Conservation (phyloP, 108 stramenopile genomes). For the Cylindrotheca fusiformis region DNA sequence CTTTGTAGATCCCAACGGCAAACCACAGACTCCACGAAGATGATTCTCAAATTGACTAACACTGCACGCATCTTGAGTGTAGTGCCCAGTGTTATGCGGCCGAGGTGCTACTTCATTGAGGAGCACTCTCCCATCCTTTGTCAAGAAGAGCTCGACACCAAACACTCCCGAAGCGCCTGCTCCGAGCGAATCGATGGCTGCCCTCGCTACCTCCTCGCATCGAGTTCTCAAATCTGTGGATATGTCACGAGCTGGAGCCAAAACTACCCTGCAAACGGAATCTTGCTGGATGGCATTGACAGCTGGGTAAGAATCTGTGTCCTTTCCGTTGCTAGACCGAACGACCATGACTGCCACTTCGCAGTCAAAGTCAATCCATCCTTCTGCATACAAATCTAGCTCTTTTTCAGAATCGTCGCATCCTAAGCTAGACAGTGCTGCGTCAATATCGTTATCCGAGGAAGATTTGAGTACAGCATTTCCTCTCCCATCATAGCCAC, state of each 20-base stretch:
- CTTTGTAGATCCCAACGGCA: conserved; percentile 88
- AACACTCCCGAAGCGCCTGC: conserved; percentile 90
- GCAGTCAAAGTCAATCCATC: conserved; percentile 89
- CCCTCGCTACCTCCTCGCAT: conserved; percentile 66
- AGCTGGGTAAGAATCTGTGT: conserved; percentile 85
- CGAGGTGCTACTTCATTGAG: conserved; percentile 97
- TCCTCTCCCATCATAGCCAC: conserved; percentile 97
- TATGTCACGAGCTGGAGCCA: conserved; percentile 81
- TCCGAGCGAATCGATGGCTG: conserved; percentile 79
- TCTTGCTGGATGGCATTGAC: conserved; percentile 96
- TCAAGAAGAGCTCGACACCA: conserved; percentile 96
- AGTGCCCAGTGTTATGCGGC: conserved; percentile 99
- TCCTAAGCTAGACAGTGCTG: conserved; percentile 60
- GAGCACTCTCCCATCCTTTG: conserved; percentile 69
- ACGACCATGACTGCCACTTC: conserved; percentile 99
- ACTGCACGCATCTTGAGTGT: conserved; percentile 97
- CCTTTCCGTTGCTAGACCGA: conserved; percentile 53
- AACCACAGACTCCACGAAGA: conserved; percentile 89
- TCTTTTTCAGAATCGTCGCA: conserved; percentile 14
- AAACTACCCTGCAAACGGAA: conserved; percentile 92
- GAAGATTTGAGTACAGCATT: conserved; percentile 84
- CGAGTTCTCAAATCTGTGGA: conserved; percentile 46
- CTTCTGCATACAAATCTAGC: conserved; percentile 90
- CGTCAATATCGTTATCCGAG: conserved; percentile 51
- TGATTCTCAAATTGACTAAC: conserved; percentile 98